These are phyloP conservation scores for Globisporangium takayamanum DNA, from an alignment of 352 stramenopile species.

Conservation along the genomic window DNA sequence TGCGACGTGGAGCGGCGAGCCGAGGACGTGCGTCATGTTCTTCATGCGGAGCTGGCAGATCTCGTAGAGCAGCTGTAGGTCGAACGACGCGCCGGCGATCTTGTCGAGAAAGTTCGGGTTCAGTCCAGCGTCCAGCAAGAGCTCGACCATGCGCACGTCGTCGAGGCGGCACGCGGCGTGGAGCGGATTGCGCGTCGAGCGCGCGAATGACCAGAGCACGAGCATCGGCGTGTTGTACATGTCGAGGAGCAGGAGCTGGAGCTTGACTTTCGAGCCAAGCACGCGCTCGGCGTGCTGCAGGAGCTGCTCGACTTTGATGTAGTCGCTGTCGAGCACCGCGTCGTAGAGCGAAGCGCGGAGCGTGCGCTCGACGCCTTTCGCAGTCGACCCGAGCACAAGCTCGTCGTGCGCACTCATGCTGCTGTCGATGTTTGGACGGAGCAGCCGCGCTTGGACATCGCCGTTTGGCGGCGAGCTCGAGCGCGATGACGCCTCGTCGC, in stretches of 20 bases:
- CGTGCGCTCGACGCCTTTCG: slow-evolving; percentile 36
- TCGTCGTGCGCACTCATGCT: slow-evolving; percentile 38
- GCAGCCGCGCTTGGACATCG: slow-evolving; percentile 11
- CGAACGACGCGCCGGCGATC: slow-evolving; percentile 52
- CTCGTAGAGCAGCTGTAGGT: slow-evolving; percentile 61
- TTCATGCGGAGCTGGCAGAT: slow-evolving; percentile 52
- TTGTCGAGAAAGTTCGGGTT: slow-evolving; percentile 79
- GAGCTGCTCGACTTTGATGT: slow-evolving; percentile 30
- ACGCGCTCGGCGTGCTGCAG: slow-evolving; percentile 43
- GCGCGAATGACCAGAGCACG: slow-evolving; percentile 59
- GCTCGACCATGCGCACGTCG: slow-evolving; percentile 46
- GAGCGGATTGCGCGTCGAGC: slow-evolving; percentile 61
- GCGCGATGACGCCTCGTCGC: slow-evolving; percentile 3
- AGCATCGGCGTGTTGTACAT: slow-evolving; percentile 72
- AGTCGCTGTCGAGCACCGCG: slow-evolving; percentile 37
- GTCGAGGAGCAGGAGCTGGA: slow-evolving; percentile 50
- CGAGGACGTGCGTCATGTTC: slow-evolving; percentile 63
- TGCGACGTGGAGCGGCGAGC: slow-evolving; percentile 60
- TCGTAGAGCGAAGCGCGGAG: slow-evolving; percentile 44
- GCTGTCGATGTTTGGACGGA: slow-evolving; percentile 33
- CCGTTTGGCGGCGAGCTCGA: background rate
- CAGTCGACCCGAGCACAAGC: slow-evolving; percentile 25
- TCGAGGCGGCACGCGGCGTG: slow-evolving; percentile 60
- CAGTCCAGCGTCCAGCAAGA: slow-evolving; percentile 53
- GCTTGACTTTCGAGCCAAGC: slow-evolving; percentile 54